phyloP scores from a whole-genome alignment of 257 asterid genomes.

The Plantago ovata region DNA sequence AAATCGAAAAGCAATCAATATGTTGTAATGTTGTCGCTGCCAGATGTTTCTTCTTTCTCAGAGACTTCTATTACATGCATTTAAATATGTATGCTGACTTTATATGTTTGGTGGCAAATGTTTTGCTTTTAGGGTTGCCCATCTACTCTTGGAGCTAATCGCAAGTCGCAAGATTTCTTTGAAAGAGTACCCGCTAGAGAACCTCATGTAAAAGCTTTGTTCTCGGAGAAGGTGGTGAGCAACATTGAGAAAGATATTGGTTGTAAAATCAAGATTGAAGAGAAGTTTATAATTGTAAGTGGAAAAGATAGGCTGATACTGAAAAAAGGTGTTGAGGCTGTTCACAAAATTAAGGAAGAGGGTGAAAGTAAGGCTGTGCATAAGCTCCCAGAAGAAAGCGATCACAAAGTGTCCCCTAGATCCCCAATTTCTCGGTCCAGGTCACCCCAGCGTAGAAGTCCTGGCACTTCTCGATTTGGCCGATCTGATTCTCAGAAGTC shows the following conservation, averaged over 20 bases:
- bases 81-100: neutral
- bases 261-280: conserved; percentile 88
- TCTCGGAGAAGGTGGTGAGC: conserved; percentile 72
- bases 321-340: conserved; percentile 89
- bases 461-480: conserved; percentile 58
- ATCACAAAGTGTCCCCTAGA: conserved; percentile 52
- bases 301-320: conserved; percentile 92
- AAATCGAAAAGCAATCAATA: too few relatives aligned
- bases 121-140: conserved; percentile 81
- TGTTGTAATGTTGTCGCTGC: too few relatives aligned
- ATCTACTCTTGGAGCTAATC: conserved; percentile 90
- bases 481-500: conserved; percentile 63
- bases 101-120: conserved; percentile 23
- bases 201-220: conserved; percentile 78
- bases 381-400: conserved; percentile 57
- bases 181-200: conserved; percentile 96
- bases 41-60: neutral
- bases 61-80: too few relatives aligned
- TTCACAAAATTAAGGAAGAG: conserved; percentile 79
- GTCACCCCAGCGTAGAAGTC: conserved; percentile 80
- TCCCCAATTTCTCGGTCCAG: conserved; percentile 62
- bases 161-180: conserved; percentile 94
- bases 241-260: conserved; percentile 92
- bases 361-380: conserved; percentile 53
- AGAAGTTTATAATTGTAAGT: conserved; percentile 88